Percentiles rank a stretch among this genome's conserved stretches.
phyloP scores from a whole-genome alignment of 495 filamentous ascomycete genomes.

The Aspergillus affinis region DNA sequence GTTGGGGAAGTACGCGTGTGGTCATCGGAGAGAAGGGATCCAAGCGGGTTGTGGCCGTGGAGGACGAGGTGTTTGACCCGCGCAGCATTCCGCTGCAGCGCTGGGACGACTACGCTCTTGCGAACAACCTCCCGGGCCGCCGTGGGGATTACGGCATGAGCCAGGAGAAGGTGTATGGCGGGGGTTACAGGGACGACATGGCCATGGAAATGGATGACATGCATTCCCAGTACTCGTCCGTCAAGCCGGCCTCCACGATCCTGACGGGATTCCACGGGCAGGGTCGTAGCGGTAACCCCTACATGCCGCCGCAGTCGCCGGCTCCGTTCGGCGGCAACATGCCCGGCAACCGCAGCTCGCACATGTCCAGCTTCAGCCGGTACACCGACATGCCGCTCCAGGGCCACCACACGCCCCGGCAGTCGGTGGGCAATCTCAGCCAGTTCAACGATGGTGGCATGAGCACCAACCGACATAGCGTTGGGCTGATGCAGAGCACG shows the following conservation, averaged over 20 bases:
- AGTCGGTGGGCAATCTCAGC: slow-evolving; percentile 62
- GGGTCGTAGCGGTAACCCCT: slow-evolving; percentile 53
- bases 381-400: slow-evolving; percentile 51
- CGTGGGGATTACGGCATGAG: slow-evolving; percentile 58
- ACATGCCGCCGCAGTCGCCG: slow-evolving; percentile 80
- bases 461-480: slow-evolving; percentile 47
- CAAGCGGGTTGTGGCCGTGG: slow-evolving; percentile 82
- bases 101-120: slow-evolving; percentile 96
- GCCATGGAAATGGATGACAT: slow-evolving; percentile 96
- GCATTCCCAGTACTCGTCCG: slow-evolving; percentile 92
- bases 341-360: slow-evolving; percentile 54
- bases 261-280: slow-evolving; percentile 80
- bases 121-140: slow-evolving; percentile 87
- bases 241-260: slow-evolving; percentile 88
- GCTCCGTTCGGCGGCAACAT: slow-evolving; percentile 60
- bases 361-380: slow-evolving; percentile 53
- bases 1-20: slow-evolving; percentile 96
- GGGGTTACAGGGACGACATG: slow-evolving; percentile 59
- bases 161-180: slow-evolving; percentile 63
- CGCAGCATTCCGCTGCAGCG: slow-evolving; percentile 88
- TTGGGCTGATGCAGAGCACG: slow-evolving; percentile 53
- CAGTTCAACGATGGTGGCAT: slow-evolving; percentile 53
- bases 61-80: slow-evolving; percentile 87
- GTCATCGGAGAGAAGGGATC: slow-evolving; percentile 91
- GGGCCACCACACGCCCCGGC: slow-evolving; percentile 44